Percentiles rank a stretch among this genome's conserved stretches.
Conservation (phyloP, 192 early-diverging fungal genomes). For the Podila clonocystis region DNA sequence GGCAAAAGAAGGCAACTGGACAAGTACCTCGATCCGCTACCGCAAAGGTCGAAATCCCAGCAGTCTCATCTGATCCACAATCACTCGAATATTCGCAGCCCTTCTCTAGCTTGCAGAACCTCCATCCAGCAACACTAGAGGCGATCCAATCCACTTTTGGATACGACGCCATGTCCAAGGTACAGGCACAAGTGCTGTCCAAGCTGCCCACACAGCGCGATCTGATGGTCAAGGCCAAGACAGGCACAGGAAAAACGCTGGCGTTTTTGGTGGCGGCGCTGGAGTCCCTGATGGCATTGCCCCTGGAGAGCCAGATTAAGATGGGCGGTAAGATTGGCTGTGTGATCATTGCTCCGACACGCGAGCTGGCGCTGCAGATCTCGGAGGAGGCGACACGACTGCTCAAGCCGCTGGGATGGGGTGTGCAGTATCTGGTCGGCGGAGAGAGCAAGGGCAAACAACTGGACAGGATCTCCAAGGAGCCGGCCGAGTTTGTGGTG, state of each 20-base stretch:
- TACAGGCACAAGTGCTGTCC: constrained; percentile 81
- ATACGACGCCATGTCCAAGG: constrained; percentile 81
- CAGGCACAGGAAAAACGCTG: constrained; percentile 96
- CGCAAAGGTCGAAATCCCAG: too few relatives aligned
- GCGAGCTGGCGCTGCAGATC: constrained; percentile 91
- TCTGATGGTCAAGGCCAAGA: constrained; percentile 94
- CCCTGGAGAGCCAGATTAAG: constrained; percentile 22
- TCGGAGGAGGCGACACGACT: constrained; percentile 76
- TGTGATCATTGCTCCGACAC: constrained; percentile 88
- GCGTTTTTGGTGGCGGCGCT: constrained; percentile 92
- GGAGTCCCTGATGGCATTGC: constrained; percentile 68
- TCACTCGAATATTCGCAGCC: constrained; percentile 36
- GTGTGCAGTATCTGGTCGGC: constrained; percentile 79
- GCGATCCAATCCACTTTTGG: constrained; percentile 74
- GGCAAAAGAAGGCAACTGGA: not conserved
- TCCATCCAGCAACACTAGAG: constrained; percentile 58
- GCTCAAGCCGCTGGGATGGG: constrained; percentile 61
- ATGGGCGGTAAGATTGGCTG: constrained; percentile 66
- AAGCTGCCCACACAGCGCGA: constrained; percentile 76
- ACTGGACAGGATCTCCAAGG: constrained; percentile 54
- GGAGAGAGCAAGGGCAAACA: constrained; percentile 72
- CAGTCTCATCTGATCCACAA: too few relatives aligned
- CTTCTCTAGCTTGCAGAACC: constrained; percentile 56
- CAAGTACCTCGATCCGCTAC: too few relatives aligned
- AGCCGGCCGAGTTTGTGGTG: constrained; percentile 84